phyloP scores from a whole-genome alignment of 192 early-diverging fungal species.

The Entomortierella chlamydospora region DNA sequence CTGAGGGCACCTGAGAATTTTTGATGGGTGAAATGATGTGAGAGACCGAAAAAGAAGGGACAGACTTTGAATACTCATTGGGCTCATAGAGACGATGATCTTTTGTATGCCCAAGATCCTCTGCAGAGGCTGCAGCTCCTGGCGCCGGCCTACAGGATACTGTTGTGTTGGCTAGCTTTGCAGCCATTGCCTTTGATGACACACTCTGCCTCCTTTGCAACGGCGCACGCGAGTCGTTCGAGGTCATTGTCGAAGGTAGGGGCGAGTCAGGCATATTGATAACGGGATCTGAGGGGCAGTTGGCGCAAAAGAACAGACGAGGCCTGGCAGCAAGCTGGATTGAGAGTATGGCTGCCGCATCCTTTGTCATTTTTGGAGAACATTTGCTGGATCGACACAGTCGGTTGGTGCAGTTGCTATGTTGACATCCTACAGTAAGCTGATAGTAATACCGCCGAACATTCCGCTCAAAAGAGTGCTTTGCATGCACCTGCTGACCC shows the following conservation, averaged over 20 bases:
- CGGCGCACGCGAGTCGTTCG: not conserved
- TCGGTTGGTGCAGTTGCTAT: constrained; percentile 14
- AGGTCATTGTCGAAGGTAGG: not conserved
- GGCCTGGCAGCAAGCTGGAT: constrained; percentile 43
- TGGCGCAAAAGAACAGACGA: constrained; percentile 36
- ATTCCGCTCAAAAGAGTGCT: constrained; percentile 36
- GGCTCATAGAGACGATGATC: constrained; percentile 30
- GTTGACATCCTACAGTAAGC: constrained; percentile 40
- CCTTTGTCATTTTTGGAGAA: constrained; percentile 47
- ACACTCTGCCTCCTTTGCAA: constrained; percentile 1
- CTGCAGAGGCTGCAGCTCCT: constrained; percentile 9
- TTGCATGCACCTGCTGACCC: constrained; percentile 25
- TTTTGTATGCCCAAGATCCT: constrained; percentile 24
- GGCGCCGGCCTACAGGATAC: constrained; percentile 11
- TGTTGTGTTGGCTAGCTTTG: not conserved
- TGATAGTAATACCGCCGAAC: constrained; percentile 47
- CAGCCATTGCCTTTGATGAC: not conserved
- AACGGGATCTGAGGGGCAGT: constrained; percentile 25
- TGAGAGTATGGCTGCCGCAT: constrained; percentile 44
- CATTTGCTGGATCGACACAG: constrained; percentile 33
- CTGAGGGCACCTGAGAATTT: not conserved
- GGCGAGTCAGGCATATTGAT: constrained; percentile 28
- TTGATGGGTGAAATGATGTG: constrained; percentile 13
- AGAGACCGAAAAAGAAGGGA: constrained; percentile 26
- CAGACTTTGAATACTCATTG: constrained; percentile 40